Evolutionary conservation across 441 rosid species (phyloP).

Genomic region (Arabidopsis lyrata): DNA sequence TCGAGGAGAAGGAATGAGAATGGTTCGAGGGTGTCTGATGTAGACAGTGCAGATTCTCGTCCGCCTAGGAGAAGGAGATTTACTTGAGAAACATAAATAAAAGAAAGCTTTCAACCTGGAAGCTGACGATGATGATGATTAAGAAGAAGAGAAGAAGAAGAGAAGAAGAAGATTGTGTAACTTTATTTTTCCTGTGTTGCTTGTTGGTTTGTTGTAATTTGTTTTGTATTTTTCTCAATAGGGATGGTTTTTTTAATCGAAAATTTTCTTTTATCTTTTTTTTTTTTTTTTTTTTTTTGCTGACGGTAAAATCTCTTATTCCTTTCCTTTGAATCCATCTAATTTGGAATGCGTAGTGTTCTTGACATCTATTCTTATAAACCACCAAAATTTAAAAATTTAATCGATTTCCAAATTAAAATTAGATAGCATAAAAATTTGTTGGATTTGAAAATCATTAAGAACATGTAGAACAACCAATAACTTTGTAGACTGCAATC

Average conservation of each 20-base stretch:
- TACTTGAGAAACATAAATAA: constrained; percentile 48
- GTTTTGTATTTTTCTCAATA: constrained; percentile 35
- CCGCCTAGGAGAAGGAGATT: constrained; percentile 82
- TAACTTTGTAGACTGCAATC: too few relatives aligned
- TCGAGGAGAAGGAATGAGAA: constrained; percentile 85
- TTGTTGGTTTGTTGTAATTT: constrained; percentile 42
- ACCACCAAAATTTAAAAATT: too few relatives aligned
- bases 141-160: constrained; percentile 13
- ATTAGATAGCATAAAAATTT: not conserved
- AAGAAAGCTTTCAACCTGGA: constrained; percentile 35
- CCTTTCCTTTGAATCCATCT: constrained; percentile 1
- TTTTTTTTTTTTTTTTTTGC: not conserved
- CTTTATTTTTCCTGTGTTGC: constrained; percentile 31
- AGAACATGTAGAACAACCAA: not conserved
- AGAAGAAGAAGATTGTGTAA: constrained; percentile 31
- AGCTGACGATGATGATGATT: constrained; percentile 17
- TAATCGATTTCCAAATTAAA: not conserved
- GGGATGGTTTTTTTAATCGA: constrained; percentile 33
- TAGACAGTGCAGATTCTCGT: constrained; percentile 87
- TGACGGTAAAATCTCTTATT: not conserved
- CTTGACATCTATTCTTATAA: too few relatives aligned
- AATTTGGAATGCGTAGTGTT: not conserved
- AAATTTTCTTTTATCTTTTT: constrained; percentile 5
- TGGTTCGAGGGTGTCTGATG: constrained; percentile 74
- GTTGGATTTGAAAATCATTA: not conserved